Conservation (phyloP, 805 yeast genomes). For the Pichia scutulata region DNA sequence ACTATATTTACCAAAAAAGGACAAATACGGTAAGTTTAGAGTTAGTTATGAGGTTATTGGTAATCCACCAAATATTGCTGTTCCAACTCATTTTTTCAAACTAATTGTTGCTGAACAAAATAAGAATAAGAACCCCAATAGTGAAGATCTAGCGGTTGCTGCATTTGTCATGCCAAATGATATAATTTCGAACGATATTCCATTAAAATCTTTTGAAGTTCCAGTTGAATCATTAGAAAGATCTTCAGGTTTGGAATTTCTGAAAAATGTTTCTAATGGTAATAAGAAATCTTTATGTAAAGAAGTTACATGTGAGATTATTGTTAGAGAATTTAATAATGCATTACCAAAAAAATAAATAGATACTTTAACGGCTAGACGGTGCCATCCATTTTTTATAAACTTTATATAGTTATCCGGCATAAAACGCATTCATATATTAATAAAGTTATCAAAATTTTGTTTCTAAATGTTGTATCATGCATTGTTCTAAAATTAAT, state of each 20-base stretch:
- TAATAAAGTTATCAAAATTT: not conserved
- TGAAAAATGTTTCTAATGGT: constrained; percentile 56
- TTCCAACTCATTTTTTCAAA: constrained; percentile 95
- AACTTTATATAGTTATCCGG: not conserved
- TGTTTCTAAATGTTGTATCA: too few relatives aligned
- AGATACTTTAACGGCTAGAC: not conserved
- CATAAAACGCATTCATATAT: not conserved
- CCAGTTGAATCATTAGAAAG: constrained; percentile 87
- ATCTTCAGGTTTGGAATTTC: constrained; percentile 75
- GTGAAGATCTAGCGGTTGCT: constrained; percentile 58
- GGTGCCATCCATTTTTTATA: too few relatives aligned
- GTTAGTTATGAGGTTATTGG: constrained; percentile 92
- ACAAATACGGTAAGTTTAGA: constrained; percentile 71
- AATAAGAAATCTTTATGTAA: constrained; percentile 61
- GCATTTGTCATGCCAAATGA: constrained; percentile 93
- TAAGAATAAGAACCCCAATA: constrained; percentile 24
- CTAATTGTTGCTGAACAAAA: constrained; percentile 75
- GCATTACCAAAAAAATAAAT: constrained; percentile 24
- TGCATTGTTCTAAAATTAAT: too few relatives aligned
- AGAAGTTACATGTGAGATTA: constrained; percentile 71
- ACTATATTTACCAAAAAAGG: constrained; percentile 71
- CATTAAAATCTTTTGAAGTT: constrained; percentile 70
- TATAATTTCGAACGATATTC: constrained; percentile 61
- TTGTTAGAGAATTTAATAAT: constrained; percentile 72
- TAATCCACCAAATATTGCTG: constrained; percentile 92